These are phyloP conservation scores for Pelargonium citronellum DNA, from an alignment of 441 rosid genomes.

Conservation along the genomic window DNA sequence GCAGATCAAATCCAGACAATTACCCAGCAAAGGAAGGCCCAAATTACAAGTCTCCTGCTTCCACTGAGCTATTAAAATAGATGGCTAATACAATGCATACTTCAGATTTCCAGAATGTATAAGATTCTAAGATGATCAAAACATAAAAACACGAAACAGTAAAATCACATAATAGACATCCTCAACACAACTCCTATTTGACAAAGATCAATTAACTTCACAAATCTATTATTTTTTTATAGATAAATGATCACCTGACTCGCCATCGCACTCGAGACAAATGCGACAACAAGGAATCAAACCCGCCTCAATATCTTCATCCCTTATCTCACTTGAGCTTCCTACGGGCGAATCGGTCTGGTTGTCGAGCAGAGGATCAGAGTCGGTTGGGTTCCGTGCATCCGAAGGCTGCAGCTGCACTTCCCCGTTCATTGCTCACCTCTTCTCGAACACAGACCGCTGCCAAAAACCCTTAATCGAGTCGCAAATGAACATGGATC, in stretches of 20 bases:
- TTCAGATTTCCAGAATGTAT: not conserved
- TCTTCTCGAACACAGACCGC: not conserved
- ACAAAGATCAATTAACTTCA: not conserved
- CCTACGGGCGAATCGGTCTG: conserved; percentile 25
- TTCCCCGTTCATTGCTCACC: conserved; percentile 49
- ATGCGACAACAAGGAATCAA: conserved; percentile 81
- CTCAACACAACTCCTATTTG: not conserved
- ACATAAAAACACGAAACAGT: not conserved
- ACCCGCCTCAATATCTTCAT: conserved; percentile 60
- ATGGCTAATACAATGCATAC: not conserved
- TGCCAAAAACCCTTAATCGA: conserved; percentile 14
- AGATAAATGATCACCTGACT: conserved; percentile 38
- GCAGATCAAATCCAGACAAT: not conserved
- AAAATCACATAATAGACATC: not conserved
- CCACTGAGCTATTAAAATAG: not conserved
- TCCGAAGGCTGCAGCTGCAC: conserved; percentile 53
- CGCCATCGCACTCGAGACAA: conserved; percentile 82
- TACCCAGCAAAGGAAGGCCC: not conserved
- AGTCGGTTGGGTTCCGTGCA: conserved; percentile 43
- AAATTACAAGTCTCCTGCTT: not conserved
- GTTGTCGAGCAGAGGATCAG: conserved; percentile 57
- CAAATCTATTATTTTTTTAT: not conserved
- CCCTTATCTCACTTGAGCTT: conserved; percentile 46
- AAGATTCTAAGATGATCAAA: not conserved
- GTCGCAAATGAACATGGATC: no score